phyloP scores from a whole-genome alignment of 2,329 filamentous ascomycete species.

The Dryadomyces quercivorus region DNA sequence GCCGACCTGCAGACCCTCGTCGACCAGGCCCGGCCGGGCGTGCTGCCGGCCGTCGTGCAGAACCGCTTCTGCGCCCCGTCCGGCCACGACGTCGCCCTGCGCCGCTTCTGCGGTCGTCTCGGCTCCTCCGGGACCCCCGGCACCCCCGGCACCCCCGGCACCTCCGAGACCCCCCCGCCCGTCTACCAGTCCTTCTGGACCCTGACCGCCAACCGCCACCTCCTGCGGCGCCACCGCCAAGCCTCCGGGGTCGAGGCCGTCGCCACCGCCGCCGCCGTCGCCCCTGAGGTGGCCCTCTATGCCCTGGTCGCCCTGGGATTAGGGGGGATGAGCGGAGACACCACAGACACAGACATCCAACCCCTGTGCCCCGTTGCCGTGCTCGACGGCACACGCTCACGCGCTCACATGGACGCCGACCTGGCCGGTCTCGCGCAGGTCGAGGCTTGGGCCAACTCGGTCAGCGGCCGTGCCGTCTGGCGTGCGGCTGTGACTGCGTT shows the following conservation, averaged over 20 bases:
- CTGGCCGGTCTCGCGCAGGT: constrained; percentile 29
- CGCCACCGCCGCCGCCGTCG: constrained; percentile 26
- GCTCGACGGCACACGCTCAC: constrained; percentile 18
- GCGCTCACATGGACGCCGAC: constrained; percentile 36
- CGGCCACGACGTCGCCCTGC: constrained; percentile 45
- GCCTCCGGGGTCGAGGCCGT: constrained; percentile 21
- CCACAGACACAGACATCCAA: no score
- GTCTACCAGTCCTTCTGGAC: constrained; percentile 45
- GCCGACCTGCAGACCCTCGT: constrained; percentile 41
- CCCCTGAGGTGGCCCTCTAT: constrained; percentile 30
- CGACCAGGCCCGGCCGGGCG: constrained; percentile 10
- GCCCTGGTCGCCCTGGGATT: constrained; percentile 33
- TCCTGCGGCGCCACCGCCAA: constrained; percentile 33
- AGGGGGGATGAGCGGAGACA: no score
- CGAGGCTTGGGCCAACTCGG: constrained; percentile 22
- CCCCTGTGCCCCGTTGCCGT: constrained; percentile 6
- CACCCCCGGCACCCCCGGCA: constrained; percentile 13
- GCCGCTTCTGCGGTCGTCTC: constrained; percentile 32
- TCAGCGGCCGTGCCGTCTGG: constrained; percentile 2
- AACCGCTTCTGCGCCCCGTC: constrained; percentile 51
- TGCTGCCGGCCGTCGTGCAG: constrained; percentile 51
- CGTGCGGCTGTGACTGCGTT: constrained; percentile 6
- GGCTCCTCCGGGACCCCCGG: constrained; percentile 11
- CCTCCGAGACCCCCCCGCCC: constrained; percentile 18
- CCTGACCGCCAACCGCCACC: constrained; percentile 30